phyloP scores from a whole-genome alignment of 1,139 yeast species.

The Saccharomyces uvarum region DNA sequence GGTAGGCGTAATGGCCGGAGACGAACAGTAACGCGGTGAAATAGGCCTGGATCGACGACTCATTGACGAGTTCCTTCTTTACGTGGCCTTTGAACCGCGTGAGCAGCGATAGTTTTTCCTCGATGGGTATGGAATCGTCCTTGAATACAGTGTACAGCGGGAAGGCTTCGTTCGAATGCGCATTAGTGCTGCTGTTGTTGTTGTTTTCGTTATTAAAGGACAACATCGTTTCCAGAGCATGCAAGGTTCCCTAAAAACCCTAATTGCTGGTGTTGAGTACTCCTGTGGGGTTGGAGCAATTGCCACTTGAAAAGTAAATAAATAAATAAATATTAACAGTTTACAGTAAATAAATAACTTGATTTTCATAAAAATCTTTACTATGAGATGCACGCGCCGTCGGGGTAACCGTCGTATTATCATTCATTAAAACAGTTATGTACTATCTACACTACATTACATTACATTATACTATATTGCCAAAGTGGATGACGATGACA shows the following conservation, averaged over 20 bases:
- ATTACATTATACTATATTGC: neutral
- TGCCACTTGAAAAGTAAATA: neutral
- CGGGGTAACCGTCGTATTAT: neutral
- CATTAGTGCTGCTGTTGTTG: slow-evolving; percentile 3
- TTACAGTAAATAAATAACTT: neutral
- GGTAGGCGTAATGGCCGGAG: slow-evolving; percentile 36
- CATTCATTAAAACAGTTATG: neutral
- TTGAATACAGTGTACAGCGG: slow-evolving; percentile 3
- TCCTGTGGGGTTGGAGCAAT: neutral
- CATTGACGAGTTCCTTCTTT: slow-evolving; percentile 56
- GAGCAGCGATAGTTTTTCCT: slow-evolving; percentile 38
- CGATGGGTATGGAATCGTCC: slow-evolving; percentile 12
- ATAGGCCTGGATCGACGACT: slow-evolving; percentile 46
- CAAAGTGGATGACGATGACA: neutral
- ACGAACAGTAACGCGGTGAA: slow-evolving; percentile 40
- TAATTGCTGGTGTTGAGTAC: neutral
- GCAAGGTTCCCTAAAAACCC: neutral
- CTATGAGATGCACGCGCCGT: neutral
- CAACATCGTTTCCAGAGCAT: neutral
- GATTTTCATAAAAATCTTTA: neutral
- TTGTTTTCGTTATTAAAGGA: neutral
- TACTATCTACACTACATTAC: slow-evolving; percentile 1
- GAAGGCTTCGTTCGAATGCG: slow-evolving; percentile 5
- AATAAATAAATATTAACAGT: neutral
- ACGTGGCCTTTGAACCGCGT: slow-evolving; percentile 58